phyloP scores from a whole-genome alignment of 805 yeast genomes.

The Yarrowia osloensis region DNA sequence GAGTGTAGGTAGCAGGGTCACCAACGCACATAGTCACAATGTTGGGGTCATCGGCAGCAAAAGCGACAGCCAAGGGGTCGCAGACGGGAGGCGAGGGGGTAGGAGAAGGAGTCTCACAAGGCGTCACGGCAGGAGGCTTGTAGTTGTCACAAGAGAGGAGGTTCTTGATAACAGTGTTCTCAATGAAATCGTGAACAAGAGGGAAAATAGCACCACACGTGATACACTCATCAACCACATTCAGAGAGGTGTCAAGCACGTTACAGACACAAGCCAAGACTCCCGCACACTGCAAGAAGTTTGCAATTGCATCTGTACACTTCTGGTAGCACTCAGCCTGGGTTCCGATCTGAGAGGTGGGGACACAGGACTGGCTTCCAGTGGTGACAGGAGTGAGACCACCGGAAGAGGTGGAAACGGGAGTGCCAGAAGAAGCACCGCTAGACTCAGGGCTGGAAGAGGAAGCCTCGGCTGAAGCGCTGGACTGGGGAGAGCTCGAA shows the following conservation, averaged over 20 bases:
- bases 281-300: background rate
- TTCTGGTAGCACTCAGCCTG: conserved; percentile 18
- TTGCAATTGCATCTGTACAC: conserved; percentile 8
- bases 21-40: conserved; percentile 32
- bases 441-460: background rate
- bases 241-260: conserved; percentile 13
- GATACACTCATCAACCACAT: conserved; percentile 18
- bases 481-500: background rate
- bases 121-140: conserved; percentile 7
- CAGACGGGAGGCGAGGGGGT: conserved; percentile 28
- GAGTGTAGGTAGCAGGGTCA: conserved; percentile 28
- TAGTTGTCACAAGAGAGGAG: conserved; percentile 7
- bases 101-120: background rate
- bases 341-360: background rate
- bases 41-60: conserved; percentile 31
- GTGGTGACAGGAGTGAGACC: background rate
- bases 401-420: background rate
- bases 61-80: conserved; percentile 38
- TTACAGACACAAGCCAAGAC: conserved; percentile 8
- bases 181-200: conserved; percentile 1
- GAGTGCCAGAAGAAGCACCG: background rate
- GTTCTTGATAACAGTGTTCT: conserved; percentile 4
- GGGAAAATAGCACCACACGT: conserved; percentile 28
- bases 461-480: background rate
- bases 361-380: too few species aligned